These are phyloP conservation scores for Pseudocercospora fijiensis DNA, from an alignment of 2,329 filamentous ascomycete genomes.

Conservation along the genomic window DNA sequence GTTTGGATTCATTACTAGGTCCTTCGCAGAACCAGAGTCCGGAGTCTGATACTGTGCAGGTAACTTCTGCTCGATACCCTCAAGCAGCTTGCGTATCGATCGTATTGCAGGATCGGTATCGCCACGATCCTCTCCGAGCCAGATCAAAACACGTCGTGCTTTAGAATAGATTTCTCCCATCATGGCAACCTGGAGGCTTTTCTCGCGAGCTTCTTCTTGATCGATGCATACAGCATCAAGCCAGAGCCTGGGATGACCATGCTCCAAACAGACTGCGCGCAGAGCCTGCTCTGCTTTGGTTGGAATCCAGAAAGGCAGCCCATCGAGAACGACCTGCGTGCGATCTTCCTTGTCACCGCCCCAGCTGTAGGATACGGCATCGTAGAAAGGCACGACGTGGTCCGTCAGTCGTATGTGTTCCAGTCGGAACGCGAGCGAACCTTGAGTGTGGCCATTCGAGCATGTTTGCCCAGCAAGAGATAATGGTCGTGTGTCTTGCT, in stretches of 20 bases:
- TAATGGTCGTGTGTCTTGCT: not conserved
- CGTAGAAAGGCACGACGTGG: not conserved
- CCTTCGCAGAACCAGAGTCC: not conserved
- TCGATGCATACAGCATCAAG: conserved; percentile 5
- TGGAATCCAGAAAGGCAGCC: not conserved
- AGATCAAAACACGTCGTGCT: not conserved
- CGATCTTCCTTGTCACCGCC: not conserved
- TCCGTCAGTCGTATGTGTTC: not conserved
- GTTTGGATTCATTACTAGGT: not conserved
- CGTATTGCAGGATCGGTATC: not conserved
- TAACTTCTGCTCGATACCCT: not conserved
- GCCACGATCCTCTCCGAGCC: not conserved
- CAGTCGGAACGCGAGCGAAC: not conserved
- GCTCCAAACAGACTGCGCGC: not conserved
- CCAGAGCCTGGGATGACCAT: not conserved
- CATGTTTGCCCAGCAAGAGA: not conserved
- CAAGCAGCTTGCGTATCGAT: not conserved
- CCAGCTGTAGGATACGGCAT: conserved; percentile 9
- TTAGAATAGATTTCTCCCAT: conserved; percentile 5
- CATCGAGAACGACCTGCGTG: not conserved
- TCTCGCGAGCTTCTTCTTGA: conserved; percentile 3
- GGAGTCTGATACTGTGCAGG: not conserved
- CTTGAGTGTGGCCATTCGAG: not conserved
- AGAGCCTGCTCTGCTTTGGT: conserved; percentile 1
- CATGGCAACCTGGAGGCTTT: not conserved